phyloP scores from a whole-genome alignment of 495 filamentous ascomycete species.

The Trichoderma virens region DNA sequence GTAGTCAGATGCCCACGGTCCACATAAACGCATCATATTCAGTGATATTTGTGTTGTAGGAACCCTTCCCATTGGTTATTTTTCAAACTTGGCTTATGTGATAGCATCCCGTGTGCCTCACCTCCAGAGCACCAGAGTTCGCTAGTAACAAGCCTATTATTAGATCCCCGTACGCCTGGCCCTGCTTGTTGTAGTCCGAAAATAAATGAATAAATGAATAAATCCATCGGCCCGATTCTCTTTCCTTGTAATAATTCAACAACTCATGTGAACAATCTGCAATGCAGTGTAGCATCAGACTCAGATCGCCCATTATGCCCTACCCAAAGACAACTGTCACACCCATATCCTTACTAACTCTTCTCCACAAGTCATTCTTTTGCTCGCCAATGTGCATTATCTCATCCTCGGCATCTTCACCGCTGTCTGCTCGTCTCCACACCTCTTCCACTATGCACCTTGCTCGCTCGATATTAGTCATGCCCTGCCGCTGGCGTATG shows the following conservation, averaged over 20 bases:
- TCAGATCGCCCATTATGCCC: no score
- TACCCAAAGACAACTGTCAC: constrained; percentile 47
- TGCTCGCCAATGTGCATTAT: neutral
- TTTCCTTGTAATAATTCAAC: no score
- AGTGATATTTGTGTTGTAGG: no score
- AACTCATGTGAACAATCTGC: no score
- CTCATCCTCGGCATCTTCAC: constrained; percentile 16
- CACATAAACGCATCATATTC: no score
- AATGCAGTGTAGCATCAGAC: no score
- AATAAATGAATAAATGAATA: neutral
- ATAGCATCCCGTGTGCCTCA: neutral
- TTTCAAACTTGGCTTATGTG: neutral
- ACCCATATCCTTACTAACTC: constrained; percentile 42
- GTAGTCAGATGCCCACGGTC: no score
- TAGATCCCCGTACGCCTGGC: neutral
- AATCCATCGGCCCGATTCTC: neutral
- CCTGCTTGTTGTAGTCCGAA: neutral
- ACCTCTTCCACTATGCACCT: constrained; percentile 52
- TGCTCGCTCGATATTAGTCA: constrained; percentile 52
- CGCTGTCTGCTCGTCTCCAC: constrained; percentile 42
- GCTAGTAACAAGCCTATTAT: neutral
- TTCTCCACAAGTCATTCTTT: constrained; percentile 34
- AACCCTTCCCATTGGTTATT: no score
- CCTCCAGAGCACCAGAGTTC: neutral
- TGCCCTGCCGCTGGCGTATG: constrained; percentile 47